These are phyloP conservation scores for Tremella yokohamensis DNA, from an alignment of 768 basidiomycete species.

Conservation along the genomic window DNA sequence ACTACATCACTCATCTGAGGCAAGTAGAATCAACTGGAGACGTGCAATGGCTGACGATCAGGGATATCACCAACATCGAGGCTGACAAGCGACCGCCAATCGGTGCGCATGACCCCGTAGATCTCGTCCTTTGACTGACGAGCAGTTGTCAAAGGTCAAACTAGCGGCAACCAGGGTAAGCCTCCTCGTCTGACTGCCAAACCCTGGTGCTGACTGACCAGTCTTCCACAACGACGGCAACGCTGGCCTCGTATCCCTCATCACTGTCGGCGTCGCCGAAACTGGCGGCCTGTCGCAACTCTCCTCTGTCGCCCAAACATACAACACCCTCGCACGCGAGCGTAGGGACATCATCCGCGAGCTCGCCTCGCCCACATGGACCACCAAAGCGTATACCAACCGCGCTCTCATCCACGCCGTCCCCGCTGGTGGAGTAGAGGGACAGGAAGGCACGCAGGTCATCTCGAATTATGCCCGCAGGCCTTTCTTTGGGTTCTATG, in stretches of 20 bases:
- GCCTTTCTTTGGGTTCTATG: slow-evolving; percentile 33
- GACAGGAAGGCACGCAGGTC: slow-evolving; percentile 8
- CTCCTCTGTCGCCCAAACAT: slow-evolving; percentile 25
- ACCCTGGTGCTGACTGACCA: too few species aligned
- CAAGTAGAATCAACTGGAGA: not conserved
- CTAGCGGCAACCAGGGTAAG: slow-evolving; percentile 29
- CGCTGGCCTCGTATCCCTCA: slow-evolving; percentile 20
- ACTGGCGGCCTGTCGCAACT: slow-evolving; percentile 30
- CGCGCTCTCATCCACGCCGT: slow-evolving; percentile 6
- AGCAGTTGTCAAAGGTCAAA: slow-evolving; percentile 28
- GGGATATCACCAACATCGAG: slow-evolving; percentile 28
- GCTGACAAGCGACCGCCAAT: slow-evolving; percentile 29
- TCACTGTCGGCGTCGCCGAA: slow-evolving; percentile 28
- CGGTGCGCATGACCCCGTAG: slow-evolving; percentile 8
- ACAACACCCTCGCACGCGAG: slow-evolving; percentile 22
- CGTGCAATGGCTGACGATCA: not conserved
- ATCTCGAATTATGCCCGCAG: slow-evolving; percentile 24
- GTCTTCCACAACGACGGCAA: slow-evolving; percentile 29
- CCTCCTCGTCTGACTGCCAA: not conserved
- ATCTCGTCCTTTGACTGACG: not conserved
- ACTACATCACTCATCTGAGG: slow-evolving; percentile 27
- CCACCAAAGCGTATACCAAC: slow-evolving; percentile 9
- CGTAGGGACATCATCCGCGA: slow-evolving; percentile 26
- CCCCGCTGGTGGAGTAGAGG: not conserved
- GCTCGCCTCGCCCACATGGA: slow-evolving; percentile 23